Conservation (phyloP, 2,329 filamentous ascomycete genomes). For the Fusarium brevicatenulatum region DNA sequence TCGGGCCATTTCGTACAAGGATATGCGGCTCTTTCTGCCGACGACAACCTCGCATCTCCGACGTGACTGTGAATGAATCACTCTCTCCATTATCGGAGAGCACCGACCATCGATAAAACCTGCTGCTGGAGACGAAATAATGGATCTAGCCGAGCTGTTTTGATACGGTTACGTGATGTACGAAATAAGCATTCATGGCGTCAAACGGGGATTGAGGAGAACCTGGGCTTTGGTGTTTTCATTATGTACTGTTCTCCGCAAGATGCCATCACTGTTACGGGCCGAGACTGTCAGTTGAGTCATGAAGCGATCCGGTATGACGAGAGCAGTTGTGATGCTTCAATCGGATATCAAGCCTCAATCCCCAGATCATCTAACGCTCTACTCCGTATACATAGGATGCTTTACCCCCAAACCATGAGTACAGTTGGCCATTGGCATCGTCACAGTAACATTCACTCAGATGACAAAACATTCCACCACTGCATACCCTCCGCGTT, state of each 20-base stretch:
- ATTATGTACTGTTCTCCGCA: slow-evolving; percentile 32
- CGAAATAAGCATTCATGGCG: slow-evolving; percentile 32
- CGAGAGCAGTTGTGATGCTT: background rate
- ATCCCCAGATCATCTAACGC: background rate
- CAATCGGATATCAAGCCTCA: slow-evolving; percentile 1
- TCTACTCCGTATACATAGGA: background rate
- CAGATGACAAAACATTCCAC: slow-evolving; percentile 3
- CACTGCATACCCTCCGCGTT: slow-evolving; percentile 13
- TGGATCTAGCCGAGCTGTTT: background rate
- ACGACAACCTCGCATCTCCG: slow-evolving; percentile 30
- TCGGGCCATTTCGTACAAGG: slow-evolving; percentile 15
- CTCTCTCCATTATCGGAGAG: slow-evolving; percentile 21
- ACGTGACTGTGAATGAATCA: slow-evolving; percentile 7
- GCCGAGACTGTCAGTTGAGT: slow-evolving; percentile 10
- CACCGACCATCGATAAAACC: background rate
- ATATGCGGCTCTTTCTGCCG: slow-evolving; percentile 23
- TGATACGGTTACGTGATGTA: slow-evolving; percentile 22
- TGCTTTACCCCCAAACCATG: background rate
- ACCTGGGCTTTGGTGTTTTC: slow-evolving; percentile 18
- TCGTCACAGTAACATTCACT: no score
- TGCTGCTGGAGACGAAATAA: slow-evolving; percentile 1
- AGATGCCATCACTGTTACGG: slow-evolving; percentile 8
- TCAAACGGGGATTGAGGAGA: slow-evolving; percentile 29
- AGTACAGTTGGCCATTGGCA: background rate
- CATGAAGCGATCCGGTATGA: background rate